Conservation (phyloP, 2,329 filamentous ascomycete species). For the Pezicula rhizophila region DNA sequence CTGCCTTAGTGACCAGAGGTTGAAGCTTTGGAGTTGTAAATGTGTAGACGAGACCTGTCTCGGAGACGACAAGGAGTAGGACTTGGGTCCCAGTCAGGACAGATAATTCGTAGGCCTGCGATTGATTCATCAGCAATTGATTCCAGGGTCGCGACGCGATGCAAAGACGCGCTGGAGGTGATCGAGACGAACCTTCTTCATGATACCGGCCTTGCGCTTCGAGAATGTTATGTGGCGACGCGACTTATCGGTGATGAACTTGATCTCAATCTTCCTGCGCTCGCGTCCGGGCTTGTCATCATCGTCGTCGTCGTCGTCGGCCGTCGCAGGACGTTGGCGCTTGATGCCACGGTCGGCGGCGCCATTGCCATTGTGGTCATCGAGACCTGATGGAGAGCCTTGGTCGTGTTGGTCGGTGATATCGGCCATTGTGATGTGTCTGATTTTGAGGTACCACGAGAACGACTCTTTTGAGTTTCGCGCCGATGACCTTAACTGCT, state of each 20-base stretch:
- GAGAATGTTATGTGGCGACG: conserved; percentile 99
- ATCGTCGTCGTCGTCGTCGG: conserved; percentile 94
- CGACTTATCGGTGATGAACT: conserved; percentile 99
- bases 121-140: conserved; percentile 13
- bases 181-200: conserved; percentile 84
- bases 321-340: conserved; percentile 73
- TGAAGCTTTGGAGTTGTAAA: conserved; percentile 98
- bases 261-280: conserved; percentile 99
- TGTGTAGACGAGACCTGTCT: conserved; percentile 95
- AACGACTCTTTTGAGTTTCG: conserved; percentile 28
- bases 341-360: conserved; percentile 78
- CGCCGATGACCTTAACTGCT: conserved; percentile 30
- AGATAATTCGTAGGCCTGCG: conserved; percentile 90
- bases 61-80: conserved; percentile 89
- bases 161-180: conserved; percentile 16
- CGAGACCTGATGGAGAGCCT: conserved; percentile 66
- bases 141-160: conserved; percentile 13
- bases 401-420: conserved; percentile 74
- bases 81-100: conserved; percentile 98
- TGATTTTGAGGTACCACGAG: conserved; percentile 28
- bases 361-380: conserved; percentile 67
- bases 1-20: conserved; percentile 94
- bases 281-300: conserved; percentile 97
- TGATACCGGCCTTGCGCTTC: conserved; percentile 98
- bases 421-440: conserved; percentile 59